These are phyloP conservation scores for Dactylis glomerata DNA, from an alignment of 176 grass and related monocot species.

Conservation along the genomic window DNA sequence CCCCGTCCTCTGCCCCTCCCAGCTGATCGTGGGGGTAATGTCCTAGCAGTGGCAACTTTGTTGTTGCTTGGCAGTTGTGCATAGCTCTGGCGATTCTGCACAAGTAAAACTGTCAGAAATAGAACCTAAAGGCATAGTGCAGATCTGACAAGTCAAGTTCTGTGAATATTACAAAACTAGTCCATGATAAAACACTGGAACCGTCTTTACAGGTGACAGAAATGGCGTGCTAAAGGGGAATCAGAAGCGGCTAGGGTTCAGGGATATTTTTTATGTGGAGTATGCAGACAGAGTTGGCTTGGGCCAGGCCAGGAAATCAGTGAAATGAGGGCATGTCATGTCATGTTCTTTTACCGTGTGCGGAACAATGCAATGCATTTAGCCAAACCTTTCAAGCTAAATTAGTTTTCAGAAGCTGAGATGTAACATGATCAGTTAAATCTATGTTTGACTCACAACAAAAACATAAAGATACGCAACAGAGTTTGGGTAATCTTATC, in stretches of 20 bases:
- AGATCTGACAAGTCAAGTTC: neutral
- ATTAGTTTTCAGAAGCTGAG: neutral
- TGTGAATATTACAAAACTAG: neutral
- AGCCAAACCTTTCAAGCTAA: neutral
- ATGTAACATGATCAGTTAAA: neutral
- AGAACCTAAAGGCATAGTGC: neutral
- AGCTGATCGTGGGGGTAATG: slow-evolving; percentile 42
- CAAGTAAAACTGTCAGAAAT: slow-evolving; percentile 6
- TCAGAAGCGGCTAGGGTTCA: neutral
- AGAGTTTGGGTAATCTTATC: neutral
- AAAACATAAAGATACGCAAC: neutral
- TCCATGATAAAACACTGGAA: neutral
- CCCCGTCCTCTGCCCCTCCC: slow-evolving; percentile 75
- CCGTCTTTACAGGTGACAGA: neutral
- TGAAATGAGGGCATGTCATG: neutral
- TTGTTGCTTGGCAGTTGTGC: slow-evolving; percentile 50
- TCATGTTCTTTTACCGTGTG: neutral
- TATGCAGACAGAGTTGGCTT: neutral
- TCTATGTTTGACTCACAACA: neutral
- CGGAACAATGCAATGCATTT: neutral
- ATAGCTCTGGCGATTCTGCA: slow-evolving; percentile 79
- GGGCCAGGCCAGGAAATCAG: neutral
- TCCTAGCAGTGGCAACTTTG: slow-evolving; percentile 43
- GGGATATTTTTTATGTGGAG: neutral
- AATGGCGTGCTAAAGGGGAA: neutral